Evolutionary conservation across 192 early-diverging fungal species (phyloP).

Genomic region (Podila epigama): DNA sequence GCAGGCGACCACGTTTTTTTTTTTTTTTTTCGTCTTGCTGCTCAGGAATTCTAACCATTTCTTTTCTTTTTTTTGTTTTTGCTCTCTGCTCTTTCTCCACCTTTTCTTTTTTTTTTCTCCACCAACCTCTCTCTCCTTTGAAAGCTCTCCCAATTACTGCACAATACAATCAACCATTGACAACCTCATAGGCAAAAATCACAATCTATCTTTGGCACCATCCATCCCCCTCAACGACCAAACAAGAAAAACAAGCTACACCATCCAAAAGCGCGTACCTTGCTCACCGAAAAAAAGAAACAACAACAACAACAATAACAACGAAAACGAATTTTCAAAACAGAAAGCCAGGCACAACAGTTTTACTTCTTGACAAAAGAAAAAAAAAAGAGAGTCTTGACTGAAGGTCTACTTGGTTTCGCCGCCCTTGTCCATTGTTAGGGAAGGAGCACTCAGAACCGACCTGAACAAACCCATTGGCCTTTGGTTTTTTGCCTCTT

Average conservation of each 20-base stretch:
- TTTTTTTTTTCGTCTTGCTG: background rate
- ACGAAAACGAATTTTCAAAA: no score
- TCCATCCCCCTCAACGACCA: background rate
- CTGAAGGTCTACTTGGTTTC: constrained; percentile 1
- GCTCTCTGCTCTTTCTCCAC: constrained; percentile 4
- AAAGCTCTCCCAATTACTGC: no score
- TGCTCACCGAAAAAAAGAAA: background rate
- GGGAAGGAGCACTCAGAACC: no score
- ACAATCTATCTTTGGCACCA: constrained; percentile 2
- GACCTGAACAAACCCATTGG: no score
- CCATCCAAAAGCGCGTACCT: background rate
- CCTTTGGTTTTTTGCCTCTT: no score
- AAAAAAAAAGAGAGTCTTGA: no score
- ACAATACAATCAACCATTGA: no score
- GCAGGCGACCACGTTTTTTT: background rate
- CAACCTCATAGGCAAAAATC: background rate
- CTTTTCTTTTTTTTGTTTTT: background rate
- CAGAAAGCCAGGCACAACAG: no score
- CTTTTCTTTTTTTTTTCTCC: background rate
- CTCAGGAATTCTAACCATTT: background rate
- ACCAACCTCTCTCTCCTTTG: background rate
- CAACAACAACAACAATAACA: no score
- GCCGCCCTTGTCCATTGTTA: no score
- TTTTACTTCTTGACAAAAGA: no score
- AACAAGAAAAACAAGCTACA: background rate